Base-by-base conservation (phyloP, 805 yeast species). In the Hermanozyma aechmeae region DNA sequence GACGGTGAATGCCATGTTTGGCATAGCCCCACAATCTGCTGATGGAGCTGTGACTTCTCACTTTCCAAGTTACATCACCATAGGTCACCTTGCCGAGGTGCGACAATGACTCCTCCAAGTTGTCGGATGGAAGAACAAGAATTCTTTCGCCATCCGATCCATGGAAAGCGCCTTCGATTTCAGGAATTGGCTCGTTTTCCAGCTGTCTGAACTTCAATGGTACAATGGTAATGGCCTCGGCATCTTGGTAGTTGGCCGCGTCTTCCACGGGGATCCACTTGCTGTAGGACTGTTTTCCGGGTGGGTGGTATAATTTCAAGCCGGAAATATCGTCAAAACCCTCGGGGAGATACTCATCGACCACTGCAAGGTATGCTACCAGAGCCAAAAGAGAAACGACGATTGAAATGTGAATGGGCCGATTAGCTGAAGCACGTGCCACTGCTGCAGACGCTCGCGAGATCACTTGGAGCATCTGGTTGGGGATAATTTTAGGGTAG, bases 331-430 rank as follows among this genome's bases (percentile, higher is more conserved):
- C 45, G 40, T 58, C 61, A 34, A 73, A 56, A 38, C 51, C 44
- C 50, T 55, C 66, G 33, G 74, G 68, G 29, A 71, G 59, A 50
- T 77, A 79, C 36, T 77, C 76, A 40, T 79, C 84, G 20, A 80
- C 73, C 3, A 79, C 70, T 3, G 87, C 70, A 34, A 87, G 65
- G 51, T 87, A 89, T 6, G 89, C 79, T 30, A 82, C 58, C 3
- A 95, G 79, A 2, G 94, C 92, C 23, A 84, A 51, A 27, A 86
- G 56, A 10, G 89, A 68, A 5, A 85, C 71, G 32, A 73, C 46
- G 26, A 85, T 73, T 30, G 87, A 76, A 31, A 85, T 71, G 55
- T 87, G 97, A 41, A 89, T 83, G 12, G 98, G 98, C 48, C 77
- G 71, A 35, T 72, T 71, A 10, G 95, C 92, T 30, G 89, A 73